Evolutionary conservation across 768 basidiomycete genomes (phyloP).

Genomic region (Podaxis carcinomalis): DNA sequence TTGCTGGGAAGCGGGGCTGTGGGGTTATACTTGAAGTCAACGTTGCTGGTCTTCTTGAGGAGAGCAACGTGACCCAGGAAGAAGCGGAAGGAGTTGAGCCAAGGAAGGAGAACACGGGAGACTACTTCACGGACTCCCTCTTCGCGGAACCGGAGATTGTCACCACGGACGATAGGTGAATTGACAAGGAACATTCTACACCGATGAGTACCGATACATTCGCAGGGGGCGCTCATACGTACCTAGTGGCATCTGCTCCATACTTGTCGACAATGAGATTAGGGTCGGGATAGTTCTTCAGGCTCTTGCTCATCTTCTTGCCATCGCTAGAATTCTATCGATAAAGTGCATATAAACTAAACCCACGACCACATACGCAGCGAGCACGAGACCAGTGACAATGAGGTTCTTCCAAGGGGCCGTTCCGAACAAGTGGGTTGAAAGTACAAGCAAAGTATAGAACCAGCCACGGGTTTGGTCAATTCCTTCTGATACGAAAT

Average conservation of each 20-base stretch:
- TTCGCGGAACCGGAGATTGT: slow-evolving; percentile 97
- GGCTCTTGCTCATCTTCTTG: slow-evolving; percentile 99
- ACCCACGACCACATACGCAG: slow-evolving; percentile 59
- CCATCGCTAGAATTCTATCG: slow-evolving; percentile 61
- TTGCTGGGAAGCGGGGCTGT: slow-evolving; percentile 80
- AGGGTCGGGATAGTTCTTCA: slow-evolving; percentile 96
- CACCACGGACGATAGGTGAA: slow-evolving; percentile 96
- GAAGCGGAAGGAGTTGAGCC: slow-evolving; percentile 99
- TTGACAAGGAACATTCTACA: slow-evolving; percentile 95
- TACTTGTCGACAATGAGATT: slow-evolving; percentile 85
- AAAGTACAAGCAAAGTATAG: slow-evolving; percentile 93
- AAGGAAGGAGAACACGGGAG: slow-evolving; percentile 93
- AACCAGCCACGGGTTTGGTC: slow-evolving; percentile 99
- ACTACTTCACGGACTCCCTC: slow-evolving; percentile 97
- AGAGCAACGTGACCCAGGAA: slow-evolving; percentile 93
- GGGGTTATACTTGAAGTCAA: slow-evolving; percentile 84
- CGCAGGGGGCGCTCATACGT: slow-evolving; percentile 1
- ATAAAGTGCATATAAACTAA: not conserved
- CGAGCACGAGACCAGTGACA: slow-evolving; percentile 92
- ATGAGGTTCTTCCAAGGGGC: slow-evolving; percentile 99
- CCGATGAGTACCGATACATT: not conserved
- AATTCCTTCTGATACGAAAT: slow-evolving; percentile 97
- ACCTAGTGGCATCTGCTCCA: slow-evolving; percentile 95
- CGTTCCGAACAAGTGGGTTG: slow-evolving; percentile 89
- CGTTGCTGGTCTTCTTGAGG: slow-evolving; percentile 72